Evolutionary conservation across 129 eudicot species (phyloP).

Genomic region (Ambrosia trifida): DNA sequence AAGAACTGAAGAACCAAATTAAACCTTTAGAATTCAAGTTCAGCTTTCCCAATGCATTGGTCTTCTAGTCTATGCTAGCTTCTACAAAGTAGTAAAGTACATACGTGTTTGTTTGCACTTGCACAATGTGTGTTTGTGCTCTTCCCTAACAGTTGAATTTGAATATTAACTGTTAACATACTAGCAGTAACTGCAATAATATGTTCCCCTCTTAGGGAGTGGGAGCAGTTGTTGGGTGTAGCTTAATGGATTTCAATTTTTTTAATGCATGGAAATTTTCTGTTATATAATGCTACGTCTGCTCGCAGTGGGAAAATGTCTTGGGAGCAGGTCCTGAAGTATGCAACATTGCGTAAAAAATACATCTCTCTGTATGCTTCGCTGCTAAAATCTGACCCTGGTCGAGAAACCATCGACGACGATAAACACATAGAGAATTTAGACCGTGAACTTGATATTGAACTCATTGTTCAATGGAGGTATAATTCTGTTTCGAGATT

Average conservation of each 20-base stretch:
- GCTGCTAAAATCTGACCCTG: slow-evolving; percentile 73
- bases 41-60: not conserved
- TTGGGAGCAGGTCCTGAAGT: slow-evolving; percentile 94
- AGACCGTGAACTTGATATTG: slow-evolving; percentile 91
- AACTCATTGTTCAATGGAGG: slow-evolving; percentile 98
- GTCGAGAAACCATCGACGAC: slow-evolving; percentile 60
- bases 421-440: slow-evolving; percentile 81
- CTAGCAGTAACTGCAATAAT: not conserved
- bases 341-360: slow-evolving; percentile 84
- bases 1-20: not conserved
- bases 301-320: slow-evolving; percentile 81
- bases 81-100: not conserved
- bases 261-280: slow-evolving; percentile 14
- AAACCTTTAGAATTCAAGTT: not conserved
- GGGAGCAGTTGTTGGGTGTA: not conserved
- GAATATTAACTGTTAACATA: not conserved
- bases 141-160: not conserved
- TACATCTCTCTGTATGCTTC: slow-evolving; percentile 88
- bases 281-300: slow-evolving; percentile 20
- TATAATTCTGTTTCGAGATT: slow-evolving; percentile 21
- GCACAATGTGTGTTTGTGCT: not conserved
- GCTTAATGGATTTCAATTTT: slow-evolving; percentile 1
- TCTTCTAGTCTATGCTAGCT: slow-evolving; percentile 11
- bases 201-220: not conserved
- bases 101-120: not conserved